Evolutionary conservation across 805 yeast species (phyloP).

Genomic region (Metschnikowia santaceciliae): DNA sequence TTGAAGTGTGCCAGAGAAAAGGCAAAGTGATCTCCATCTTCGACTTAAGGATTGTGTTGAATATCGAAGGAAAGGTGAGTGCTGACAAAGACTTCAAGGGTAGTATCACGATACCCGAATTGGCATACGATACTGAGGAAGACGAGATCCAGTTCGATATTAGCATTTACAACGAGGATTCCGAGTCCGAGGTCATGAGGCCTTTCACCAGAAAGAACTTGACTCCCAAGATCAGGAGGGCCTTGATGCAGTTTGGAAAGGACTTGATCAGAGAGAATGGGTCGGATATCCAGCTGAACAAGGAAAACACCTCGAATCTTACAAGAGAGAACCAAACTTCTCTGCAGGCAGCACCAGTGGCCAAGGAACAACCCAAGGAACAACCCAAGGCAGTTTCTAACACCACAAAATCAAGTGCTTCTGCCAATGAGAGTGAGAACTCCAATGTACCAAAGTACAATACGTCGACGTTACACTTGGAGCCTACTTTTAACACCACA

Average conservation of each 20-base stretch:
- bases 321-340: slow-evolving; percentile 47
- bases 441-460: slow-evolving; percentile 58
- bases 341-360: background rate
- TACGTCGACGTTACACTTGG: slow-evolving; percentile 73
- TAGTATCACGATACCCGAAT: slow-evolving; percentile 79
- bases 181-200: slow-evolving; percentile 49
- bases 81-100: slow-evolving; percentile 51
- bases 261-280: slow-evolving; percentile 77
- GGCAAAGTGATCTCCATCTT: slow-evolving; percentile 92
- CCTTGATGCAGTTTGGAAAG: slow-evolving; percentile 63
- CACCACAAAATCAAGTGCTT: slow-evolving; percentile 9
- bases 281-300: slow-evolving; percentile 78
- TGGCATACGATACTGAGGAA: slow-evolving; percentile 85
- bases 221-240: slow-evolving; percentile 64
- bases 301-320: slow-evolving; percentile 36
- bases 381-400: slow-evolving; percentile 2
- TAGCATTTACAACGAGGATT: slow-evolving; percentile 54
- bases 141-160: slow-evolving; percentile 86
- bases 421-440: slow-evolving; percentile 1
- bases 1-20: slow-evolving; percentile 94
- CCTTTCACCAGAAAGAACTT: slow-evolving; percentile 45
- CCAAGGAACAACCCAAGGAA: slow-evolving; percentile 2
- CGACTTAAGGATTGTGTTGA: slow-evolving; percentile 67
- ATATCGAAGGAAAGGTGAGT: slow-evolving; percentile 43
- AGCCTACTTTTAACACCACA: slow-evolving; percentile 78